Evolutionary conservation across 2,329 filamentous ascomycete genomes (phyloP).

Genomic region (Calonectria pseudoturangicola): DNA sequence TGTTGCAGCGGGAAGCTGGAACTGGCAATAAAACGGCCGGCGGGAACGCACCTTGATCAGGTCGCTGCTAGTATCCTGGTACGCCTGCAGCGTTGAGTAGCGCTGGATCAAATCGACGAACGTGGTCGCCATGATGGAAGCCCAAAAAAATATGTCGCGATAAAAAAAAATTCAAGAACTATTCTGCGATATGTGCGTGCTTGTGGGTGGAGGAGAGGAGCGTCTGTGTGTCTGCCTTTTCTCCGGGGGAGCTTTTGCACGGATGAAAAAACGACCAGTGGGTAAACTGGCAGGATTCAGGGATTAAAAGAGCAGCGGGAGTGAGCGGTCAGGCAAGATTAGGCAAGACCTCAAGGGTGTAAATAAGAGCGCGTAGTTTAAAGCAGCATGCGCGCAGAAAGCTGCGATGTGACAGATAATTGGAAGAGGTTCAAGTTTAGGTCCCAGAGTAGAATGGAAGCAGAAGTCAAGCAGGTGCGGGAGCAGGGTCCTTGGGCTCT

Average conservation of each 20-base stretch:
- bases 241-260: slow-evolving; percentile 19
- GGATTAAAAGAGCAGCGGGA: slow-evolving; percentile 8
- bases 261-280: slow-evolving; percentile 21
- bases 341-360: not conserved
- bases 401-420: slow-evolving; percentile 16
- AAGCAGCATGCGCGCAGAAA: not conserved
- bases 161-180: slow-evolving; percentile 3
- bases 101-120: slow-evolving; percentile 69
- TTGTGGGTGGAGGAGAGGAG: slow-evolving; percentile 20
- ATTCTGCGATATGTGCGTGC: slow-evolving; percentile 22
- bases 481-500: slow-evolving; percentile 12
- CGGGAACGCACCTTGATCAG: slow-evolving; percentile 67
- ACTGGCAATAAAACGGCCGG: slow-evolving; percentile 12
- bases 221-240: slow-evolving; percentile 31
- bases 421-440: slow-evolving; percentile 29
- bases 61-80: slow-evolving; percentile 64
- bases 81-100: slow-evolving; percentile 65
- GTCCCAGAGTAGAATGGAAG: slow-evolving; percentile 24
- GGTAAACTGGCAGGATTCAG: slow-evolving; percentile 4
- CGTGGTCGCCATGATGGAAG: slow-evolving; percentile 52
- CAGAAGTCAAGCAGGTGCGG: slow-evolving; percentile 17
- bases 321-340: not conserved
- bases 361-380: slow-evolving; percentile 22
- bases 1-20: slow-evolving; percentile 21
- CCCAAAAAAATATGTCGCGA: slow-evolving; percentile 15